Conservation (phyloP, 257 asterid species). For the Pogostemon cablin region DNA sequence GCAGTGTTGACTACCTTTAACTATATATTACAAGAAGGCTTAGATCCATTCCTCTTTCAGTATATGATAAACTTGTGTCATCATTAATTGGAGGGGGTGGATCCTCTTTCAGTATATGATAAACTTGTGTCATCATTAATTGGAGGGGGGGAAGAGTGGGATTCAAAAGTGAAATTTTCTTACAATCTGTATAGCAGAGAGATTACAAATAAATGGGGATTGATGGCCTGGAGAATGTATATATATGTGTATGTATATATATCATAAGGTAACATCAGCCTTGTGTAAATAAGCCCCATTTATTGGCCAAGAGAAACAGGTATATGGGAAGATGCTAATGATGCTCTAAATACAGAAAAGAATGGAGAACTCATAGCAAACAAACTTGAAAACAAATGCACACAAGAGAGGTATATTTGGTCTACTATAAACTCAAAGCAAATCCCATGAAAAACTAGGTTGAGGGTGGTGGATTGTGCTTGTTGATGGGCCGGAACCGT, state of each 20-base stretch:
- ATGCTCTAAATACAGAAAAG: constrained; percentile 72
- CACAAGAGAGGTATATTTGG: constrained; percentile 30
- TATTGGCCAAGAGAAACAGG: constrained; percentile 43
- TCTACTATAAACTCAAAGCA: constrained; percentile 49
- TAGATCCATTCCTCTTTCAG: constrained; percentile 3
- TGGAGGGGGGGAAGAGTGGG: not conserved
- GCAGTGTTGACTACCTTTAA: constrained; percentile 17
- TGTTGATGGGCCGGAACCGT: constrained; percentile 33
- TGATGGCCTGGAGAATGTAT: constrained; percentile 23
- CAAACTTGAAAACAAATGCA: constrained; percentile 39
- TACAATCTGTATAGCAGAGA: constrained; percentile 28
- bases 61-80: no score
- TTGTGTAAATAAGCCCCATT: constrained; percentile 37
- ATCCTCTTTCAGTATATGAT: not conserved
- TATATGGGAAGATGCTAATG: constrained; percentile 39
- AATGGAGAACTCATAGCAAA: constrained; percentile 53
- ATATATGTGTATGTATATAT: not conserved
- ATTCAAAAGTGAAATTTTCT: constrained; percentile 12
- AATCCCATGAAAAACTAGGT: constrained; percentile 71
- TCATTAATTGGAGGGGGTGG: not conserved
- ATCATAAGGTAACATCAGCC: no score
- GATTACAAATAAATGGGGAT: constrained; percentile 35
- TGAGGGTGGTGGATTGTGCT: constrained; percentile 40
- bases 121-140: no score
- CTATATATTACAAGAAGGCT: not conserved